phyloP scores from a whole-genome alignment of 2,329 filamentous ascomycete genomes.

The Pseudogymnoascus sp. region DNA sequence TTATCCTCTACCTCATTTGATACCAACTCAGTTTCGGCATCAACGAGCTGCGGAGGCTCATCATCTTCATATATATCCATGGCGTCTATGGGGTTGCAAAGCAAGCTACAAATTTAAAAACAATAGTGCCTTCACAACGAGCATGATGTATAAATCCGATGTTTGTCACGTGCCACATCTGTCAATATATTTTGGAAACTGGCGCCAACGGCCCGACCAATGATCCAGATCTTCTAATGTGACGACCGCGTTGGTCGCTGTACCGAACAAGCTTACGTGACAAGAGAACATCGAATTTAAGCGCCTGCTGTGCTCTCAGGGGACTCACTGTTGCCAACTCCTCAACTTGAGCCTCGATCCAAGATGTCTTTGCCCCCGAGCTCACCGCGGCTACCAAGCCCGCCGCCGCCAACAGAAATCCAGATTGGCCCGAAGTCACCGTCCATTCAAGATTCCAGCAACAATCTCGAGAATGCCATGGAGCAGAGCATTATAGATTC shows the following conservation, averaged over 20 bases:
- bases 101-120: not conserved
- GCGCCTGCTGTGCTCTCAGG: not conserved
- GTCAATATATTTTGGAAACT: not conserved
- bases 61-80: conserved; percentile 63
- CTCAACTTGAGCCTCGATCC: conserved; percentile 12
- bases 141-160: conserved; percentile 1
- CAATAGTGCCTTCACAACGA: no score
- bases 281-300: conserved; percentile 6
- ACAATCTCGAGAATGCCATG: conserved; percentile 50
- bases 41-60: conserved; percentile 57
- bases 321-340: conserved; percentile 2
- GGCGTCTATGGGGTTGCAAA: conserved; percentile 16
- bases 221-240: conserved; percentile 5
- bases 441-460: conserved; percentile 52
- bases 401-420: conserved; percentile 89
- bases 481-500: conserved; percentile 61
- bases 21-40: conserved; percentile 34
- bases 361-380: conserved; percentile 59
- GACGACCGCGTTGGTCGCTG: not conserved
- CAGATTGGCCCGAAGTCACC: conserved; percentile 80
- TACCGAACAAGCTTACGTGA: conserved; percentile 7
- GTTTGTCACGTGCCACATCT: not conserved
- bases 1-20: conserved; percentile 35
- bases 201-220: conserved; percentile 3
- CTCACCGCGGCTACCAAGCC: conserved; percentile 89